A percentile compares a stretch with the other conserved stretches of the same genome.
phyloP scores from a whole-genome alignment of 305 asterid species.

The Fraxinus velutina region DNA sequence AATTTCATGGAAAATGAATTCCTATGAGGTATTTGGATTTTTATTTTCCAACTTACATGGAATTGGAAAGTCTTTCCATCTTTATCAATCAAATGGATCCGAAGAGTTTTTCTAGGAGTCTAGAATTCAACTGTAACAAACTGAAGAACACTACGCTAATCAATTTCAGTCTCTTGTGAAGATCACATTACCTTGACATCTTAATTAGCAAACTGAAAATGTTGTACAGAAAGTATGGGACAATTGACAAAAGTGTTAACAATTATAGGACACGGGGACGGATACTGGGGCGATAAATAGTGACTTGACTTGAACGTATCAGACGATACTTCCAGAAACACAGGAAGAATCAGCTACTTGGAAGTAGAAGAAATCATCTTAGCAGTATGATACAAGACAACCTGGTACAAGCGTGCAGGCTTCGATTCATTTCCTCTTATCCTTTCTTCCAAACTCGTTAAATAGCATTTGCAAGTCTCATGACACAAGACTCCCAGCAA shows the following conservation, averaged over 20 bases:
- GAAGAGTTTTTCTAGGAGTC: background rate
- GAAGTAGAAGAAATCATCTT: constrained; percentile 12
- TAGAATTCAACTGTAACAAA: background rate
- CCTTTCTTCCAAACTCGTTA: background rate
- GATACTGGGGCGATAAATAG: background rate
- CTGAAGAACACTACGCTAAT: background rate
- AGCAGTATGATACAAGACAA: background rate
- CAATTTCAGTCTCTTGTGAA: background rate
- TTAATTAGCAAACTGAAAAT: background rate
- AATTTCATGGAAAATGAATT: too few relatives aligned
- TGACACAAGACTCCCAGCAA: background rate
- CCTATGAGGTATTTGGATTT: too few relatives aligned
- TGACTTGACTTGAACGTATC: background rate
- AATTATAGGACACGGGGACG: background rate
- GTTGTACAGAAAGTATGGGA: constrained; percentile 17
- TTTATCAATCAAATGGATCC: too few relatives aligned
- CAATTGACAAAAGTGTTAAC: background rate
- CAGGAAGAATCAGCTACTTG: constrained; percentile 11
- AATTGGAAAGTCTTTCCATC: too few relatives aligned
- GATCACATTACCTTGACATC: background rate
- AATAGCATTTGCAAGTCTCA: constrained; percentile 5
- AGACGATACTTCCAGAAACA: constrained; percentile 7
- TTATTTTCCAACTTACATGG: too few relatives aligned
- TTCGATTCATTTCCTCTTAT: background rate
- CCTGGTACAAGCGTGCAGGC: constrained; percentile 9